Percentiles rank a stretch among this genome's conserved stretches.
phyloP scores from a whole-genome alignment of 2,329 filamentous ascomycete genomes.

The Neonectria coccinea region DNA sequence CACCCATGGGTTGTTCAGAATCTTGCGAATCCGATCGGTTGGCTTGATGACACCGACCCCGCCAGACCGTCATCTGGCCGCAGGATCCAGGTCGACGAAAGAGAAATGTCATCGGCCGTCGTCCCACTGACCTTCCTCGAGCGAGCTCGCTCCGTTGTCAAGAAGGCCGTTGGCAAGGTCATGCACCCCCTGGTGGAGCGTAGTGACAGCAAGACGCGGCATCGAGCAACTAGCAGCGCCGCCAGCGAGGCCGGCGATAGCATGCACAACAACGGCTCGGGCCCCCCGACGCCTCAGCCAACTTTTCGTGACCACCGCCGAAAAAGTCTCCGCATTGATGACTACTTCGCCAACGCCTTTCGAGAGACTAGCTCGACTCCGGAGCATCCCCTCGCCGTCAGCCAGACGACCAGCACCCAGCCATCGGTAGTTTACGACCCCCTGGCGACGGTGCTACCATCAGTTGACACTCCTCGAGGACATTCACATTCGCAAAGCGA shows the following conservation, averaged over 20 bases:
- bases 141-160: constrained; percentile 82
- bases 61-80: constrained; percentile 80
- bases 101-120: constrained; percentile 90
- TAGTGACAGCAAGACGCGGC: constrained; percentile 65
- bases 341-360: constrained; percentile 62
- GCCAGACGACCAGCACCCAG: constrained; percentile 40
- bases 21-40: constrained; percentile 78
- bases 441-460: constrained; percentile 53
- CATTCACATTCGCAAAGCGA: constrained; percentile 45
- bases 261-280: constrained; percentile 51
- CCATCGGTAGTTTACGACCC: constrained; percentile 53
- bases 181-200: constrained; percentile 71
- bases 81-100: constrained; percentile 91
- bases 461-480: constrained; percentile 43
- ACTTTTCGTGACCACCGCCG: constrained; percentile 62
- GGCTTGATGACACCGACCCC: constrained; percentile 96
- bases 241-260: constrained; percentile 73
- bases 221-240: constrained; percentile 70
- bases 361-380: constrained; percentile 48
- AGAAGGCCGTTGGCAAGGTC: constrained; percentile 73
- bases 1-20: constrained; percentile 91
- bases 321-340: constrained; percentile 64
- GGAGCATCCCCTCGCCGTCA: constrained; percentile 43
- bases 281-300: constrained; percentile 63
- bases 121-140: constrained; percentile 90